Percentiles rank a stretch among this genome's conserved stretches.
These are phyloP conservation scores for Solanum chiquidenum DNA, from an alignment of 257 asterid genomes.

Conservation along the genomic window DNA sequence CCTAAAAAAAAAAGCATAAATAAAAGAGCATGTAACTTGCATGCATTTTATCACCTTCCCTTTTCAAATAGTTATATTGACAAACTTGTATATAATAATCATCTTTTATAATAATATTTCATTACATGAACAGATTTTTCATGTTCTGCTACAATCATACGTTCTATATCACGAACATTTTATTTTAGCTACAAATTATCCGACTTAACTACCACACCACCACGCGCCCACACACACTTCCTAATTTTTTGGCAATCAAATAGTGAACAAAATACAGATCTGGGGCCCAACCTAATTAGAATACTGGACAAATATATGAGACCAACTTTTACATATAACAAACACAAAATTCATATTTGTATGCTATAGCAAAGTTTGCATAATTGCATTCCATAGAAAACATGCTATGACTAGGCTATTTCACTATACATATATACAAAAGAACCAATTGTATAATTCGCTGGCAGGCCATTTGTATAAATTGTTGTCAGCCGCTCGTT, in stretches of 20 bases:
- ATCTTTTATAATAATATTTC: not conserved
- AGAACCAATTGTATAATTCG: no score
- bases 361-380: no score
- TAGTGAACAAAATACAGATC: not conserved
- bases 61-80: not conserved
- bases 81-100: not conserved
- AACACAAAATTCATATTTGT: no score
- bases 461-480: no score
- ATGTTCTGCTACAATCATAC: not conserved
- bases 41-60: not conserved
- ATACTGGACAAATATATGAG: not conserved
- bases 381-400: no score
- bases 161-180: not conserved
- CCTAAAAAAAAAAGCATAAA: not conserved
- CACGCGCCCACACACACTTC: not conserved
- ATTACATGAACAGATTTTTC: not conserved
- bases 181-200: not conserved
- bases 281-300: not conserved
- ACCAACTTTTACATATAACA: no score
- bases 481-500: no score
- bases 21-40: not conserved
- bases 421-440: no score
- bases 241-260: not conserved
- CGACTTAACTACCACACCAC: not conserved
- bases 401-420: no score